Conservation (phyloP, 129 eudicot genomes). For the Tagetes patula region DNA sequence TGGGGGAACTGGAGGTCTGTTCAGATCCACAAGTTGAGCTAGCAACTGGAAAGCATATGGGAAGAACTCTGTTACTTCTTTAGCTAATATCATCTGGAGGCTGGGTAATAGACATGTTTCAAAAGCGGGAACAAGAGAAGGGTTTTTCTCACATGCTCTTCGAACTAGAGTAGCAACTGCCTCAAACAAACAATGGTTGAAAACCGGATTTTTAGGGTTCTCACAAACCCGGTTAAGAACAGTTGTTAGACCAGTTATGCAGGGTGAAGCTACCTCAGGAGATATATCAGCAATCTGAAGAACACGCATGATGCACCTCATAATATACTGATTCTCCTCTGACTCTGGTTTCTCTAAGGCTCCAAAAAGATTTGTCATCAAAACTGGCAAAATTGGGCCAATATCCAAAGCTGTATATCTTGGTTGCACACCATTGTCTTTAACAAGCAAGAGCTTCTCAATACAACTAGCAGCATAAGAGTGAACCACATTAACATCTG, state of each 20-base stretch:
- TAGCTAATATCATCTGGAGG: slow-evolving; percentile 58
- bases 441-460: slow-evolving; percentile 83
- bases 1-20: slow-evolving; percentile 66
- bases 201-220: slow-evolving; percentile 81
- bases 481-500: slow-evolving; percentile 88
- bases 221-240: slow-evolving; percentile 80
- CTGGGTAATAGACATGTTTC: slow-evolving; percentile 78
- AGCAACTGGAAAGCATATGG: slow-evolving; percentile 93
- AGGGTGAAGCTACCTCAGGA: slow-evolving; percentile 71
- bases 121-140: slow-evolving; percentile 73
- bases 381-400: slow-evolving; percentile 59
- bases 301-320: slow-evolving; percentile 97
- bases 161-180: slow-evolving; percentile 88
- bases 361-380: slow-evolving; percentile 86
- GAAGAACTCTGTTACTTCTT: slow-evolving; percentile 78
- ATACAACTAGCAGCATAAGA: slow-evolving; percentile 98
- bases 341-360: slow-evolving; percentile 83
- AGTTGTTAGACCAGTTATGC: slow-evolving; percentile 62
- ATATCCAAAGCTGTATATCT: slow-evolving; percentile 74
- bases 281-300: slow-evolving; percentile 86
- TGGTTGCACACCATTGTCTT: slow-evolving; percentile 68
- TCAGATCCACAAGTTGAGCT: slow-evolving; percentile 91
- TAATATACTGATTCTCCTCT: slow-evolving; percentile 90
- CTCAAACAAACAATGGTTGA: slow-evolving; percentile 87
- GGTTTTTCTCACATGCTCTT: slow-evolving; percentile 71